Conservation (phyloP, 2,329 filamentous ascomycete species). For the Dendryphion nanum region DNA sequence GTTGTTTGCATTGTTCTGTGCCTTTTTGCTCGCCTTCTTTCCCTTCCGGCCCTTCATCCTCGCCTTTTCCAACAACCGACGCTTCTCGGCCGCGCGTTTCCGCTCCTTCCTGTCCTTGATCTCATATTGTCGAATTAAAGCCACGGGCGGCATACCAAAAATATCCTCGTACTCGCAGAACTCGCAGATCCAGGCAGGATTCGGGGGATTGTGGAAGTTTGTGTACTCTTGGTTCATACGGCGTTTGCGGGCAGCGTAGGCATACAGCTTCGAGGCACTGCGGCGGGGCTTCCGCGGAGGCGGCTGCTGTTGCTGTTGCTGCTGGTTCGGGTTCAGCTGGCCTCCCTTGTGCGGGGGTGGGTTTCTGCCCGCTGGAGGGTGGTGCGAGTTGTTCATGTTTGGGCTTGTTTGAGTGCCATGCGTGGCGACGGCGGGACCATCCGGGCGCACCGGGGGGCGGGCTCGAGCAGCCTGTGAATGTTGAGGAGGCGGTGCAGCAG, state of each 20-base stretch:
- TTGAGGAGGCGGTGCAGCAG: conserved; percentile 17
- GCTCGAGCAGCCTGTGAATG: conserved; percentile 19
- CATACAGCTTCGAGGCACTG: conserved; percentile 66
- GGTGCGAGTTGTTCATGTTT: conserved; percentile 43
- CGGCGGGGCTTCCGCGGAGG: conserved; percentile 63
- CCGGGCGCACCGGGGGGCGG: conserved; percentile 23
- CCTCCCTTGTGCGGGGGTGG: neutral
- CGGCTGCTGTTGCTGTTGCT: conserved; percentile 44
- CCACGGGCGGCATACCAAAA: conserved; percentile 81
- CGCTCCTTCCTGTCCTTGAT: conserved; percentile 86
- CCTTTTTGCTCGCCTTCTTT: conserved; percentile 74
- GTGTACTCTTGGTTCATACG: conserved; percentile 73
- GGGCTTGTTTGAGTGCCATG: conserved; percentile 59
- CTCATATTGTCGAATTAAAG: conserved; percentile 88
- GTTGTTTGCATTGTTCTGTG: conserved; percentile 34
- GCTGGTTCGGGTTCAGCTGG: conserved; percentile 16
- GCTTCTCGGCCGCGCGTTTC: conserved; percentile 81
- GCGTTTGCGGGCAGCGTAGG: conserved; percentile 72
- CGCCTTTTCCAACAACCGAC: conserved; percentile 82
- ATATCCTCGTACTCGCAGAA: conserved; percentile 98
- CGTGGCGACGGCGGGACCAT: conserved; percentile 45
- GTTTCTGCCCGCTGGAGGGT: conserved; percentile 25
- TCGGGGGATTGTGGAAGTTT: conserved; percentile 74
- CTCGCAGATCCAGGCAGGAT: conserved; percentile 92
- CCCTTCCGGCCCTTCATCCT: conserved; percentile 90